Evolutionary conservation across 495 filamentous ascomycete species (phyloP), one percentile per base, ranked within the genome.

Genomic region (Viridothelium virens): DNA sequence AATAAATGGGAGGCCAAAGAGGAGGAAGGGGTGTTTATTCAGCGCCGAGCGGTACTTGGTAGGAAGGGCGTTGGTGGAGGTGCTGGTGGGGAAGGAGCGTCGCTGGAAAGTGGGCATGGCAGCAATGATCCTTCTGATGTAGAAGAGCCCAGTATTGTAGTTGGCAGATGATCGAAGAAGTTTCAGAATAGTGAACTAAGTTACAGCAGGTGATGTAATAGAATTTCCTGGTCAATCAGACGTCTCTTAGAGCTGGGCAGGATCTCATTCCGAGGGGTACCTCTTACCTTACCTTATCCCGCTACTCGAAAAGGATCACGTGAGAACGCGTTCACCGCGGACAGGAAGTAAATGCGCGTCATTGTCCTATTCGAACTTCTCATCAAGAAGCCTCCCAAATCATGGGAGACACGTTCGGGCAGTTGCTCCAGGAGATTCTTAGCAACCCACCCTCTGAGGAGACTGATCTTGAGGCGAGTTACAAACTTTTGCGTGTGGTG

Each of bases 1-100:
- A 72, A 97, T 83, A 78, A 99, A 99, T 14, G 94, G 94, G n/a
- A 97, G 80, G 5, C 94, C 94, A 76, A 99, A 99, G 63, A 97
- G 83, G 46, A 93, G 79, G 77, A 99, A 99, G 1, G 94, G 94
- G 70, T 89, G 90, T 67, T 83, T 85, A 25, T 80, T 73, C 47
- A 96, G 82, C 63, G 78, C 72, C 11, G 79, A 73, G 65, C 94
- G 89, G 79, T 99, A 99, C 33, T 82, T 79, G 48, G 87, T 83
- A 6, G 87, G 89, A 68, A 96, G 77, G n/a, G 83, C 84, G 74
- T 84, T 83, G 36, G 83, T 75, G 67, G 67, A 44, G 69, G 67
- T 61, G 18, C 78, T 83, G 38, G 77, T 74, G 38, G 84, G 84
- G 75, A 86, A 96, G 59, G 89, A 88, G 70, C 91, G 91, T 63